Evolutionary conservation across 768 basidiomycete species (phyloP), one percentile per base, ranked within the genome.

Genomic region (Pisolithus sp.): DNA sequence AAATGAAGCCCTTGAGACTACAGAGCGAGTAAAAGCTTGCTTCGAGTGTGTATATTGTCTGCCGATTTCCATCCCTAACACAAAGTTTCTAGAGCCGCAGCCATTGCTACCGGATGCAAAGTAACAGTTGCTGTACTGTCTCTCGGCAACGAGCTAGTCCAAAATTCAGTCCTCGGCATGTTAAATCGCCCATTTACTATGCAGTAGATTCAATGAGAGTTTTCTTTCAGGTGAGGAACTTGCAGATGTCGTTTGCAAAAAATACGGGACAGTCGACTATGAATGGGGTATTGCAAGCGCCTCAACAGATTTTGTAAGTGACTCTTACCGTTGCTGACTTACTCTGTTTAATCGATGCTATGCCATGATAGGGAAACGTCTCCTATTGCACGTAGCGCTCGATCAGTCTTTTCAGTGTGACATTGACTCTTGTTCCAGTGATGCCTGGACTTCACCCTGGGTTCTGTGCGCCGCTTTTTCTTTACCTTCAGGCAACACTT

Each of bases 271-370:
- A 2, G 72, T 85, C 49, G 82, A 85, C 62, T 78, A 82, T 59
- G 76, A 79, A 53, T 82, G 79, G 75, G 82, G 87, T 40, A 85
- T 85, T 58, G 68, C 71, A 5, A 75, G 75, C 43, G 89, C 86
- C 10, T 91, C 87, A 6, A 91, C 89, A 4, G 89, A 91, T 62
- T 91, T 92, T 57, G 89, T 89, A 57, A 71, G 85, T 45, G 21
- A 5, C n/a, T 26, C 17, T 17, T 7, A 24, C 43, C 17, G 13
- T 4, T 26, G 6, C 23, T 6, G 24, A 4, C 26, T 5, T 24
- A 2, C 26, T 8, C n/a, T 44, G 12, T 23, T 44, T 13, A 28
- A 45, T 17, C 28, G 26, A 30, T 28, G 43, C 28, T 28, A 15
- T 23, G 10, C n/a, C 5, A 7, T 17, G 17, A 7, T 18, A 67